Percentiles rank a stretch among this genome's conserved stretches.
These are phyloP conservation scores for Dictyostelium discoideum DNA, from an alignment of 78 protist species.

Conservation along the genomic window DNA sequence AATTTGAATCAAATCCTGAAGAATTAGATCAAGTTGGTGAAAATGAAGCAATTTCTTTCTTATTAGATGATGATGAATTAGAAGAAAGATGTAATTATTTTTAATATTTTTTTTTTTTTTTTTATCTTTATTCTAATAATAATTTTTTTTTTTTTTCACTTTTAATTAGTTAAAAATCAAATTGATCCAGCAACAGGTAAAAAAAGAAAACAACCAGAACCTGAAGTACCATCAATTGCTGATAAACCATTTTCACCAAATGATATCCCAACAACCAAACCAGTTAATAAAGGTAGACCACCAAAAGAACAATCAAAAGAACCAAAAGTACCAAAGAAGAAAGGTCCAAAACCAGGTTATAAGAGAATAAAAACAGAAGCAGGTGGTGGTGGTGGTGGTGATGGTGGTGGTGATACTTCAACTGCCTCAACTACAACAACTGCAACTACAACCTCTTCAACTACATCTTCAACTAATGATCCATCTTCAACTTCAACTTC, in stretches of 20 bases:
- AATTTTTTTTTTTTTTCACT: not conserved
- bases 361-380: conserved; percentile 17
- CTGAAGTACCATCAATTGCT: not conserved
- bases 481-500: not conserved
- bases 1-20: conserved; percentile 44
- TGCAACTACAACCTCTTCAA: not conserved
- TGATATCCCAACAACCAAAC: conserved; percentile 48
- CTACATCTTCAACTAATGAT: not conserved
- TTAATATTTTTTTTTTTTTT: not conserved
- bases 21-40: conserved; percentile 34
- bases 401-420: not conserved
- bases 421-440: not conserved
- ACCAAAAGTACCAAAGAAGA: conserved; percentile 57
- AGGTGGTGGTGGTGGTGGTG: not conserved
- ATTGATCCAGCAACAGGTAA: conserved; percentile 48
- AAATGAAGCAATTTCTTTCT: conserved; percentile 83
- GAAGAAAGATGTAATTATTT: conserved; percentile 47
- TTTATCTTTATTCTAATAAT: not conserved
- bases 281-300: conserved; percentile 35
- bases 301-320: conserved; percentile 20
- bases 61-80: conserved; percentile 87
- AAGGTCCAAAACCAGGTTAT: conserved; percentile 63
- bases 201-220: conserved; percentile 51
- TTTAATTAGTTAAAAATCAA: not conserved
- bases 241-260: conserved; percentile 79